Conservation (phyloP, 257 asterid genomes). For the Fraxinus quadrangulata region DNA sequence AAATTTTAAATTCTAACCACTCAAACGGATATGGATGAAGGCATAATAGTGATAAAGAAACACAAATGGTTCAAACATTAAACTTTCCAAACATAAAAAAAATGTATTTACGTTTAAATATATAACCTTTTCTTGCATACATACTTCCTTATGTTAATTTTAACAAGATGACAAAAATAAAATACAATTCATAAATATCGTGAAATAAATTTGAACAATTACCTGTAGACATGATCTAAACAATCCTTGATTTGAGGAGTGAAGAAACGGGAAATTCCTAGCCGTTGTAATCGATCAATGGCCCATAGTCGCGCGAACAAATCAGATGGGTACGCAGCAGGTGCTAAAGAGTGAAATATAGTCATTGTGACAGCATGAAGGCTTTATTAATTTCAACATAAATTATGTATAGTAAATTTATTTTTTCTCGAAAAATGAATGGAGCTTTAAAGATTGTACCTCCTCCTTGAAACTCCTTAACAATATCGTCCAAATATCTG, state of each 20-base stretch:
- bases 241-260: slow-evolving; percentile 37
- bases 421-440: neutral
- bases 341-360: slow-evolving; percentile 34
- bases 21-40: too few relatives aligned
- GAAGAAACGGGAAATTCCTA: slow-evolving; percentile 54
- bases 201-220: neutral
- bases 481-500: slow-evolving; percentile 26
- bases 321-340: slow-evolving; percentile 50
- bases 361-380: too few relatives aligned
- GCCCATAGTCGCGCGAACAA: slow-evolving; percentile 58
- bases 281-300: slow-evolving; percentile 55
- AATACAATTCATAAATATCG: too few relatives aligned
- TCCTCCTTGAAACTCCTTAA: slow-evolving; percentile 51
- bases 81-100: too few relatives aligned
- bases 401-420: neutral
- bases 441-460: slow-evolving; percentile 26
- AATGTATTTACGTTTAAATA: too few relatives aligned
- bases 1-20: too few relatives aligned
- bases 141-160: too few relatives aligned
- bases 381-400: neutral
- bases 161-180: too few relatives aligned
- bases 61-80: too few relatives aligned
- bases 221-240: slow-evolving; percentile 44
- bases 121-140: too few relatives aligned
- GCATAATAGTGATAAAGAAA: too few relatives aligned